These are phyloP conservation scores for Globisporangium carolinianum DNA, from an alignment of 352 stramenopile species.

Conservation along the genomic window DNA sequence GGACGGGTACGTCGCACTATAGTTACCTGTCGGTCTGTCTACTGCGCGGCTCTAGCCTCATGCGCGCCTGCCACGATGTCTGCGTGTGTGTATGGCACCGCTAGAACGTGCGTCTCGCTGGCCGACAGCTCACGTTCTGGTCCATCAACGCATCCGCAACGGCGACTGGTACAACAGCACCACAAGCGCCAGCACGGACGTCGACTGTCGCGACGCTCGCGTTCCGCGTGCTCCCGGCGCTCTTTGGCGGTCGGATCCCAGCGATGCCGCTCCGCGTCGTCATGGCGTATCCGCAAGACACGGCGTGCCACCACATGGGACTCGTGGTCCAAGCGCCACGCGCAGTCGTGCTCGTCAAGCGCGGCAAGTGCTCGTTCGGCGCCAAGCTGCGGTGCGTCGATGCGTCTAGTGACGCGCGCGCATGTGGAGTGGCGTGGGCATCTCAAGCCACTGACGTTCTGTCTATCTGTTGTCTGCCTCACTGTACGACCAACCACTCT, in stretches of 20 bases:
- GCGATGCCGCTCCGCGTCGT: conserved; percentile 46
- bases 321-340: conserved; percentile 48
- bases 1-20: conserved; percentile 17
- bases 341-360: conserved; percentile 62
- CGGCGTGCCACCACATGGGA: conserved; percentile 57
- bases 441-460: too few species aligned
- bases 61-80: too few species aligned
- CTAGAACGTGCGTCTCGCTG: conserved; percentile 41
- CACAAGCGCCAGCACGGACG: neutral
- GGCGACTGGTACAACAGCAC: neutral
- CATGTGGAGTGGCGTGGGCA: too few species aligned
- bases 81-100: neutral
- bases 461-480: too few species aligned
- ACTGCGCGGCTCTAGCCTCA: neutral
- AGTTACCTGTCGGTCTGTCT: neutral
- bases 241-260: conserved; percentile 47
- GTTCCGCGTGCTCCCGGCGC: conserved; percentile 42
- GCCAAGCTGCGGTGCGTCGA: conserved; percentile 44
- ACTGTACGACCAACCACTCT: neutral
- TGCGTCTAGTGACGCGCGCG: neutral
- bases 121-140: conserved; percentile 43
- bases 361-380: conserved; percentile 56
- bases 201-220: conserved; percentile 8
- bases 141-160: conserved; percentile 26
- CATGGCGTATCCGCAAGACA: conserved; percentile 58